Base-by-base conservation (phyloP, 331 rosid species). In the Quercus lobata region DNA sequence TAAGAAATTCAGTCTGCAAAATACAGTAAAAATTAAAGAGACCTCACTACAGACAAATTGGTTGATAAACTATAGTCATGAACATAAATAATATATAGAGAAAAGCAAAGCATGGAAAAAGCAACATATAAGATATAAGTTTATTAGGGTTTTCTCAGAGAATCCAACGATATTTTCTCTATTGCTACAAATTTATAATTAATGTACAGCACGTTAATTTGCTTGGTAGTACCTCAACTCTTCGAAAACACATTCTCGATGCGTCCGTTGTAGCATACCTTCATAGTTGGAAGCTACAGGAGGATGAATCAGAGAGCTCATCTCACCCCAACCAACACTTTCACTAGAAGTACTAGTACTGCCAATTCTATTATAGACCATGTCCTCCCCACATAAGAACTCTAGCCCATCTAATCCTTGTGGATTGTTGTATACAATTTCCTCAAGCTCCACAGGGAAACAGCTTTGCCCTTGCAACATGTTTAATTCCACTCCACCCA, bases 351-450 rank as follows among this genome's bases (percentile, higher is more conserved):
- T 63, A 75, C 58, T 35, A 54, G 58, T 44, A 69, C 79, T 62
- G 25, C 82, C 88, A 52, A 73, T 78, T 78, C 77, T 84, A 62
- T 79, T 61, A 15, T 25, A 32, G 21, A 70, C 58, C 53, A 78
- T 72, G 49, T 85, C 91, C 17, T 86, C 91, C 10, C 82, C 89
- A 58, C 66, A 80, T 2, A 90, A 78, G 70, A 86, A 85, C 69
- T 88, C 93, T 80, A 89, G 63, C 84, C 90, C 98, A 25, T 88
- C 88, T 56, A 82, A 65, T 34, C 80, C 78, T 22, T 81, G 84
- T 8, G 86, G 82, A 72, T 83, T 84, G 79, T 63, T 80, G 46
- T 57, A 72, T 25, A 76, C 87, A 77, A 85, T 52, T 61, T 85
- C 91, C 81, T 82, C 88, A 24, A 88, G 72, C 63, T 71, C 76